Percentiles rank a stretch among this genome's conserved stretches.
Evolutionary conservation across 169 alveolate genomes (phyloP).

Genomic region (Eimeria necatrix): DNA sequence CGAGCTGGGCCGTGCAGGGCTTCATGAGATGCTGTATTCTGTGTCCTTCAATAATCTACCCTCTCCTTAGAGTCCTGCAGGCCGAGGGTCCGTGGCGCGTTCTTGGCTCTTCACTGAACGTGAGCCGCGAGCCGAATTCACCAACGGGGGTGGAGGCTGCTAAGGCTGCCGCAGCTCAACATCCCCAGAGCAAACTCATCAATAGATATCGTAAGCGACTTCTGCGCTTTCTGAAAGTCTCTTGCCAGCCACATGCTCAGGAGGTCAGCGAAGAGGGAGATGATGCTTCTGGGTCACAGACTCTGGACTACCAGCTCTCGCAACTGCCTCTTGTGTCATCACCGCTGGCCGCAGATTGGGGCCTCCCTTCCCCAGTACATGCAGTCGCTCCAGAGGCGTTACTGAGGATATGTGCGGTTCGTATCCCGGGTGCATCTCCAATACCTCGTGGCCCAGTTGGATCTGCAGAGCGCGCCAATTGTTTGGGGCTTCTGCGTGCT

Average conservation of each 20-base stretch:
- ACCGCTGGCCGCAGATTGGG: background rate
- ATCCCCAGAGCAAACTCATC: slow-evolving; percentile 39
- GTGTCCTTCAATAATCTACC: background rate
- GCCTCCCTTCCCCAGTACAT: background rate
- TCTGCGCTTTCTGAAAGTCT: slow-evolving; percentile 9
- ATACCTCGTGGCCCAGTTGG: background rate
- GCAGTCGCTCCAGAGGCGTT: background rate
- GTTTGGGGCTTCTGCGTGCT: slow-evolving; percentile 38
- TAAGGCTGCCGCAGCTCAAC: slow-evolving; percentile 47
- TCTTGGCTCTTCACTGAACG: slow-evolving; percentile 54
- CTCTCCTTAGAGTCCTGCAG: slow-evolving; percentile 9
- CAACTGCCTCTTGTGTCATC: background rate
- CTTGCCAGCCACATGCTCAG: background rate
- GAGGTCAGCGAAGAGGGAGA: background rate
- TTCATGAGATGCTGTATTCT: slow-evolving; percentile 57
- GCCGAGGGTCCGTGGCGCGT: slow-evolving; percentile 74
- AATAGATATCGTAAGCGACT: slow-evolving; percentile 37
- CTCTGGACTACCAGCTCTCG: slow-evolving; percentile 6
- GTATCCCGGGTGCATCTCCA: background rate
- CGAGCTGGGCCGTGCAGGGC: slow-evolving; percentile 47
- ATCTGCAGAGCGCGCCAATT: slow-evolving; percentile 22
- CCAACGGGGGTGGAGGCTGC: slow-evolving; percentile 19
- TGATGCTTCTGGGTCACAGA: background rate
- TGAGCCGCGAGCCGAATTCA: background rate
- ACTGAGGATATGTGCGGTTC: slow-evolving; percentile 16